These are phyloP conservation scores for Tephrocybe sp. DNA, from an alignment of 768 basidiomycete species.

Conservation along the genomic window DNA sequence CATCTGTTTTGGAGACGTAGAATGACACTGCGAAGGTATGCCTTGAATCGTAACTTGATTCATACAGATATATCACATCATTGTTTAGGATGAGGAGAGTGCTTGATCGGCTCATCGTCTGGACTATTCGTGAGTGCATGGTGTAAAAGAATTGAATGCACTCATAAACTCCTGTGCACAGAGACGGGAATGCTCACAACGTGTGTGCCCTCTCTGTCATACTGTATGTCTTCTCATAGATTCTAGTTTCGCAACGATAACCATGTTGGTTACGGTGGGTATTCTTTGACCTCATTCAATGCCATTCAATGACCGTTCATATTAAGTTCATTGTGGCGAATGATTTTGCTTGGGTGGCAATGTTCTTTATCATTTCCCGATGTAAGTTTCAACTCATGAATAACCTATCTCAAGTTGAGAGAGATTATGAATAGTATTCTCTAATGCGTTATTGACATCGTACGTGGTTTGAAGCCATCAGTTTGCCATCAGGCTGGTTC, in stretches of 20 bases:
- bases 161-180: neutral
- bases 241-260: conserved; percentile 6
- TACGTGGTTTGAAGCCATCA: neutral
- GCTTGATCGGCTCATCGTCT: conserved; percentile 14
- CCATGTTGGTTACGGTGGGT: conserved; percentile 12
- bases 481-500: neutral
- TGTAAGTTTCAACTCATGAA: neutral
- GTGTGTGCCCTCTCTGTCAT: neutral
- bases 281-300: neutral
- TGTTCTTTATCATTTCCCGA: conserved; percentile 15
- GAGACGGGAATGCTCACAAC: conserved; percentile 15
- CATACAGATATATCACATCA: neutral
- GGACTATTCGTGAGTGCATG: conserved; percentile 11
- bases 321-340: neutral
- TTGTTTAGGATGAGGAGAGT: conserved; percentile 7
- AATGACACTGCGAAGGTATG: conserved; percentile 2
- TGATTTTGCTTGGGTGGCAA: conserved; percentile 12
- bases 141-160: neutral
- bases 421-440: conserved; percentile 4
- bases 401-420: neutral
- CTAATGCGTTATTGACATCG: conserved; percentile 17
- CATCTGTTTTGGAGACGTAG: conserved; percentile 6
- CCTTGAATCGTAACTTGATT: neutral
- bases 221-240: neutral
- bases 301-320: neutral